phyloP scores from a whole-genome alignment of 768 basidiomycete genomes.

The Gloeostereum incarnatum region DNA sequence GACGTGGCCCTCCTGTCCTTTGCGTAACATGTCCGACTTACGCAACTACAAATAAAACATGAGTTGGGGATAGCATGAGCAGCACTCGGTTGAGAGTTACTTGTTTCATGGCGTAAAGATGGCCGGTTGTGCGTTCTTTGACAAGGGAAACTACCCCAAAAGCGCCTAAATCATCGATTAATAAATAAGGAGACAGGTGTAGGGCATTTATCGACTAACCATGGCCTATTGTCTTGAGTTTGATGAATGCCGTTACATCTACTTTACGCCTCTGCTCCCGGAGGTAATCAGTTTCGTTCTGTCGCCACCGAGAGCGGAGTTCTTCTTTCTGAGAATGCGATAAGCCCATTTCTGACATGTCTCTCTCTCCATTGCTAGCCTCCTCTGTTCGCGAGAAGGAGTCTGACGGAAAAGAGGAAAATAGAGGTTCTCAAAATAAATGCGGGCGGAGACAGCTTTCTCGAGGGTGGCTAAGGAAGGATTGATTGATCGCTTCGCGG shows the following conservation, averaged over 20 bases:
- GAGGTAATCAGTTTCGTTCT: conserved; percentile 87
- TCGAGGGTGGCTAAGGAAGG: conserved; percentile 90
- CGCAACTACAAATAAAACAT: conserved; percentile 44
- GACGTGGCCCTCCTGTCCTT: conserved; percentile 96
- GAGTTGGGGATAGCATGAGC: conserved; percentile 7
- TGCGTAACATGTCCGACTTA: conserved; percentile 89
- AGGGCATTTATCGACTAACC: conserved; percentile 35
- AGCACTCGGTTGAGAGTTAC: conserved; percentile 27
- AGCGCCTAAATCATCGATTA: conserved; percentile 47
- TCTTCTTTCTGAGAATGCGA: conserved; percentile 60
- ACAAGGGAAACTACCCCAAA: conserved; percentile 96
- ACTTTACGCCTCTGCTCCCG: conserved; percentile 79
- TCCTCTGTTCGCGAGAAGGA: conserved; percentile 78
- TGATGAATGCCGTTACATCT: conserved; percentile 75
- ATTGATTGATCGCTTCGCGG: conserved; percentile 51
- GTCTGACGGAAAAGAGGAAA: conserved; percentile 80
- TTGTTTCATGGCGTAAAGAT: conserved; percentile 96
- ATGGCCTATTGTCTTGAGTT: conserved; percentile 91
- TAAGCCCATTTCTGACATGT: conserved; percentile 70
- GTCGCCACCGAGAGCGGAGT: conserved; percentile 66
- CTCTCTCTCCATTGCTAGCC: conserved; percentile 81
- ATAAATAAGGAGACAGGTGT: conserved; percentile 9
- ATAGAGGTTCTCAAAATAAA: conserved; percentile 91
- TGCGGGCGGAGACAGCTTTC: conserved; percentile 84
- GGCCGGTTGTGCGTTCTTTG: conserved; percentile 67